These are phyloP conservation scores for Pseudonitzschia pungens DNA, from an alignment of 108 stramenopile genomes.

Conservation along the genomic window DNA sequence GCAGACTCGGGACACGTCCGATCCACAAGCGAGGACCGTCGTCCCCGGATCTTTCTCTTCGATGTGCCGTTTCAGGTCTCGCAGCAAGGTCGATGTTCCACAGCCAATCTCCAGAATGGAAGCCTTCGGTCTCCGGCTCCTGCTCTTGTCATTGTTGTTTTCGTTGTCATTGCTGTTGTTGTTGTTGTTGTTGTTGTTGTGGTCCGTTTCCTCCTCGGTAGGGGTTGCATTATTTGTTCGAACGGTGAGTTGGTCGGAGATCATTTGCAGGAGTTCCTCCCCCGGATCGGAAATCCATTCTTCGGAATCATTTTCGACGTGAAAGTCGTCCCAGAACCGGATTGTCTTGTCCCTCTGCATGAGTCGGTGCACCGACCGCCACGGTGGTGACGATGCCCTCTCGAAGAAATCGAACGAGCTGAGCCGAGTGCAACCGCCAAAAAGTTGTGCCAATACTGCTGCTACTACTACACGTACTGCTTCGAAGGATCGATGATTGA, in stretches of 20 bases:
- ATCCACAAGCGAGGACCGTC: conserved; percentile 45
- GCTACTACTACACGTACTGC: too few relatives aligned
- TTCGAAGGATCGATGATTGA: too few relatives aligned
- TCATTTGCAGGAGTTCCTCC: conserved; percentile 37
- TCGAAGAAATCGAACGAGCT: too few relatives aligned
- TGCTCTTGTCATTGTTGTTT: neutral
- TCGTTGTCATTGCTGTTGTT: conserved; percentile 3
- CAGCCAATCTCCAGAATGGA: conserved; percentile 70
- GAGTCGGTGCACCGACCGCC: too few relatives aligned
- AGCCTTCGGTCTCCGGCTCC: neutral
- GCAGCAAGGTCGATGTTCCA: conserved; percentile 61
- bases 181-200: neutral
- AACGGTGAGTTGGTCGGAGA: conserved; percentile 22
- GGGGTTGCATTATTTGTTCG: too few relatives aligned
- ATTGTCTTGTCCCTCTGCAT: conserved; percentile 65
- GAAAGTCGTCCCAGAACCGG: conserved; percentile 69
- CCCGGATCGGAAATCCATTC: conserved; percentile 53
- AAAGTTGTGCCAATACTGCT: too few relatives aligned
- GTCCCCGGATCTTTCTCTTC: conserved; percentile 5
- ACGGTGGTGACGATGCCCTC: too few relatives aligned
- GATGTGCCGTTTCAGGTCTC: conserved; percentile 45
- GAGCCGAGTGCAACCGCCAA: too few relatives aligned
- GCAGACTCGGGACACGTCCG: conserved; percentile 74
- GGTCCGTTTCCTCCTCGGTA: neutral
- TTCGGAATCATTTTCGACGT: conserved; percentile 26